Percentiles rank a stretch among this genome's conserved stretches.
Evolutionary conservation across 2,329 filamentous ascomycete genomes (phyloP).

Genomic region (Lizonia empirigonia): DNA sequence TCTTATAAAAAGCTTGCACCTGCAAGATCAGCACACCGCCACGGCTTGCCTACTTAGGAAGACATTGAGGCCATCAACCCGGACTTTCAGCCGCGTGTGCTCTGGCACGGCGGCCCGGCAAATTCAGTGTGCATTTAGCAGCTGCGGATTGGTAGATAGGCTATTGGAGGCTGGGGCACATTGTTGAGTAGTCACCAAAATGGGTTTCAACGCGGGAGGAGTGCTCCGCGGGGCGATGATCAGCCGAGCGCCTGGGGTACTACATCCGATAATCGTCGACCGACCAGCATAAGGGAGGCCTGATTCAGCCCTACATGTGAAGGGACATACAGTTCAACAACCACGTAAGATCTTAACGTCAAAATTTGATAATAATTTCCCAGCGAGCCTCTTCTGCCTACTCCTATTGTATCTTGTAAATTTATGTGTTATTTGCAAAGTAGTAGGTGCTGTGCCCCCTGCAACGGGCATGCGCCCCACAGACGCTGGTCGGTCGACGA

Average conservation of each 20-base stretch:
- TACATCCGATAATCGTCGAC: neutral
- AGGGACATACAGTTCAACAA: too few relatives aligned
- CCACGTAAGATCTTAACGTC: too few relatives aligned
- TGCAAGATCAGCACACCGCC: neutral
- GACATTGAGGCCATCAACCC: neutral
- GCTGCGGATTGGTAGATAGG: slow-evolving; percentile 4
- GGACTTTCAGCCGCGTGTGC: slow-evolving; percentile 6
- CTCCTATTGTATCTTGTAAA: too few relatives aligned
- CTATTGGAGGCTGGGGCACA: neutral
- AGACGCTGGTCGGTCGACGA: too few relatives aligned
- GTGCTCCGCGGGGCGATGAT: slow-evolving; percentile 19
- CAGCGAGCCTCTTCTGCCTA: too few relatives aligned
- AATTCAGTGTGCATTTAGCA: neutral
- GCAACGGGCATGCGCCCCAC: too few relatives aligned
- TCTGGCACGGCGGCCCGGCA: slow-evolving; percentile 11
- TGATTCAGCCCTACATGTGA: too few relatives aligned
- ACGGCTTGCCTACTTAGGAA: slow-evolving; percentile 14
- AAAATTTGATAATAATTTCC: too few relatives aligned
- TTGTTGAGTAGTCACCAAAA: neutral
- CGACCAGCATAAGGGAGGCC: neutral
- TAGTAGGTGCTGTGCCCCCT: too few relatives aligned
- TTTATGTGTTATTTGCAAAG: too few relatives aligned
- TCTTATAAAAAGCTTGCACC: slow-evolving; percentile 27
- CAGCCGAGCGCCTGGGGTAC: slow-evolving; percentile 18
- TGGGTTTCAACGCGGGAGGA: slow-evolving; percentile 4